These are phyloP conservation scores for Clonostachys solani DNA, from an alignment of 2,329 filamentous ascomycete species.

Conservation along the genomic window DNA sequence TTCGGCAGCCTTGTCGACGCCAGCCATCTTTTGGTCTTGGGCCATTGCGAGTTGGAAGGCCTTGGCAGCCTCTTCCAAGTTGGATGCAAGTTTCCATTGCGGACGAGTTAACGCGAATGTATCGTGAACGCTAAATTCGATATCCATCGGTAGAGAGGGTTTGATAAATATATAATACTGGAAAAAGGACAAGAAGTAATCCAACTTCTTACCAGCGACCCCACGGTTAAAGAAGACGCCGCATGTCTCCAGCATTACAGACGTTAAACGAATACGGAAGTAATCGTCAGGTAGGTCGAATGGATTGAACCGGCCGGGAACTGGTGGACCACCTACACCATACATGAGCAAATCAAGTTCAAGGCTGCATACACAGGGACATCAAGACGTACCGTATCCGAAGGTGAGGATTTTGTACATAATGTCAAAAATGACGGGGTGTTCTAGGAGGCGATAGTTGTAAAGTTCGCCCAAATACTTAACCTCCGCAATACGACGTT, in stretches of 20 bases:
- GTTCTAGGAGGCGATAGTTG: constrained; percentile 96
- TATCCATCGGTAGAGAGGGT: constrained; percentile 86
- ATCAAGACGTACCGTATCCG: constrained; percentile 60
- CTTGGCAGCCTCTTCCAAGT: constrained; percentile 76
- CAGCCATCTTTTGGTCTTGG: constrained; percentile 80
- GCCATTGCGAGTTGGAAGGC: constrained; percentile 84
- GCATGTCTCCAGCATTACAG: constrained; percentile 88
- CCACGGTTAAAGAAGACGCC: constrained; percentile 96
- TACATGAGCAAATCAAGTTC: neutral
- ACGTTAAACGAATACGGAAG: constrained; percentile 88
- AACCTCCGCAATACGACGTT: constrained; percentile 89
- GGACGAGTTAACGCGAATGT: constrained; percentile 81
- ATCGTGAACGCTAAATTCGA: constrained; percentile 95
- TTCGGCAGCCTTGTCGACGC: constrained; percentile 65
- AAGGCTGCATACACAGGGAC: neutral
- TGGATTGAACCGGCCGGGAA: constrained; percentile 70
- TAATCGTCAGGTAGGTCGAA: constrained; percentile 91
- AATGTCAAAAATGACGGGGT: constrained; percentile 90
- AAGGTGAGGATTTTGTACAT: constrained; percentile 94
- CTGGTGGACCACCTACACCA: constrained; percentile 65
- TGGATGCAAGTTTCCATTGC: constrained; percentile 84
- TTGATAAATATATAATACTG: constrained; percentile 96
- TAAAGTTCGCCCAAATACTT: constrained; percentile 97
- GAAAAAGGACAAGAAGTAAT: constrained; percentile 95
- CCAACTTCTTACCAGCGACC: constrained; percentile 90